Base-by-base conservation (phyloP, 352 stramenopile genomes). In the Globisporangium apiculatum region DNA sequence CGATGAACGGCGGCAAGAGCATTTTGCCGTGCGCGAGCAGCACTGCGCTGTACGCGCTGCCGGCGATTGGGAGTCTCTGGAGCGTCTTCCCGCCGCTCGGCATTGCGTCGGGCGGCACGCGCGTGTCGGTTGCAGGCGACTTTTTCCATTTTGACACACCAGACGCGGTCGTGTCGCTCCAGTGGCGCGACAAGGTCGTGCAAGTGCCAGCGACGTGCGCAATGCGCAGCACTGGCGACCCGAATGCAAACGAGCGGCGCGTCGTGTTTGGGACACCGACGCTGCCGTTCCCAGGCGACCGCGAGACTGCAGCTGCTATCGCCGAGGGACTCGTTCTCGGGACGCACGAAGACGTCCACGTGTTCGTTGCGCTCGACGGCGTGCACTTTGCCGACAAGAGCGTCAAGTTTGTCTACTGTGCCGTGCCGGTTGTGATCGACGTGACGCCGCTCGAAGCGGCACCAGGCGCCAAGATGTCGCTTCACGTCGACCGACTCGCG, bases 131-230 rank as follows among this genome's bases (percentile, higher is more conserved):
- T 15, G 63, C 68, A 5, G 69, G 66, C 0, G 67, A 83, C 31
- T 84, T 76, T 37, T 83, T 86, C 36, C 66, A 76, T 36, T 86
- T 86, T 47, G 79, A 87, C 40, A 82, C 78, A 0, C 53, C 83
- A 40, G 76, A 91, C 36, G 68, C 64, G 6, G 61, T 67, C 17
- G 73, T 84, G 2, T 68, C 68, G 38, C 53, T 90, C 6, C 65
- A 72, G 35, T 87, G 75, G 68, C 64, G 58, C 61, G 72, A 74
- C 45, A 75, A 62, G 24, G 59, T 67, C 35, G 12, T 70, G 1
- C 52, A 65, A 15, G 47, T 87, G 10, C 51, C 67, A 24, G 75
- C 71, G 7, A 37, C 55, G 15, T 86, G 77, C 48, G 53, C 68
- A 12, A 56, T 47, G n/a, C 8, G 40, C 18, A 46, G 42, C 36